Percentiles rank a stretch among this genome's conserved stretches.
Conservation (phyloP, 1,139 yeast genomes). For the Lodderomyces theae region DNA sequence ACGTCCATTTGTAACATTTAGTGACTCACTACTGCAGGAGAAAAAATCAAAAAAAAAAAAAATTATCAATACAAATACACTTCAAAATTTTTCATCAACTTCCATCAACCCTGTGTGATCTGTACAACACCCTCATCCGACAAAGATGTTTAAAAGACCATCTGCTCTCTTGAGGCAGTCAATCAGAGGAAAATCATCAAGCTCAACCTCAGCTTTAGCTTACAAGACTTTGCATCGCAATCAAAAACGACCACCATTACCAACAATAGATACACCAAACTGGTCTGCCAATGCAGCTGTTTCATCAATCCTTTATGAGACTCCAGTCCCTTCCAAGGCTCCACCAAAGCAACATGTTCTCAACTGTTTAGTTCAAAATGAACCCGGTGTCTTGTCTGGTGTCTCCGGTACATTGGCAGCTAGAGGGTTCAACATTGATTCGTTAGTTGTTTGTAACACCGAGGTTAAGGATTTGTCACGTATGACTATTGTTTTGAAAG, state of each 20-base stretch:
- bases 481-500: conserved; percentile 93
- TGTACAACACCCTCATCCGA: no score
- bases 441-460: conserved; percentile 93
- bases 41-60: conserved; percentile 4
- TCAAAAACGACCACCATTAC: conserved; percentile 85
- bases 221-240: conserved; percentile 88
- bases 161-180: conserved; percentile 10
- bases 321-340: conserved; percentile 71
- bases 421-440: conserved; percentile 96
- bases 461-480: conserved; percentile 93
- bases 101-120: not conserved
- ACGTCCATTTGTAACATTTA: no score
- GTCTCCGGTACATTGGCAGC: conserved; percentile 97
- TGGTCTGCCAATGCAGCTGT: conserved; percentile 98
- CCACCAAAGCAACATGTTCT: conserved; percentile 83
- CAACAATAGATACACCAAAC: conserved; percentile 90
- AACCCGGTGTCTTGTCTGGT: conserved; percentile 94
- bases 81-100: not conserved
- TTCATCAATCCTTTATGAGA: conserved; percentile 89
- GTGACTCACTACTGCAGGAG: conserved; percentile 1
- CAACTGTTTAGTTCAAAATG: conserved; percentile 96
- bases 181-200: conserved; percentile 32
- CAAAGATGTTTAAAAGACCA: conserved; percentile 14
- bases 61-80: not conserved
- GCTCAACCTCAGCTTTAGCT: conserved; percentile 93